These are phyloP conservation scores for Boletus vinaceobasis DNA, from an alignment of 768 basidiomycete genomes.

Conservation along the genomic window DNA sequence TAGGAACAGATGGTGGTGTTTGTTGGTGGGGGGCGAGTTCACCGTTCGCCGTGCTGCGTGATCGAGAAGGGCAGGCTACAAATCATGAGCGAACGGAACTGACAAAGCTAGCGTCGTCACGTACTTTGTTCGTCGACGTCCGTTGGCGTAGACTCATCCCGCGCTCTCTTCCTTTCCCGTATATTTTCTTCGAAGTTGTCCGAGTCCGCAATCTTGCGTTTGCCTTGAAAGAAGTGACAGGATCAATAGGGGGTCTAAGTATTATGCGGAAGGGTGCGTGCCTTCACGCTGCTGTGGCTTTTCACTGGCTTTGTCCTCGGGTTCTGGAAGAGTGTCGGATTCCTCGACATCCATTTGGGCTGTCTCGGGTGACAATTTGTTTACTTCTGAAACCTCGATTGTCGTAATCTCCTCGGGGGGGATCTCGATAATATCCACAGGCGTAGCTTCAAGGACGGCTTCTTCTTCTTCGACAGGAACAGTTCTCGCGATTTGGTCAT, in stretches of 20 bases:
- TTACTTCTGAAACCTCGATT: slow-evolving; percentile 5
- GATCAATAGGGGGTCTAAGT: neutral
- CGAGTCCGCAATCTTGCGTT: slow-evolving; percentile 26
- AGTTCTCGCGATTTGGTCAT: neutral
- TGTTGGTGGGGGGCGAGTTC: slow-evolving; percentile 16
- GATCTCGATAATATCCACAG: slow-evolving; percentile 4
- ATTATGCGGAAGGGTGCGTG: neutral
- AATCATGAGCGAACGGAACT: slow-evolving; percentile 1
- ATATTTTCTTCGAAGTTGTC: slow-evolving; percentile 21
- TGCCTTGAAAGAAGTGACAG: slow-evolving; percentile 10
- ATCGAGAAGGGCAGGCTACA: slow-evolving; percentile 16
- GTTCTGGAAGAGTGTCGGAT: slow-evolving; percentile 5
- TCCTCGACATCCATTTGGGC: slow-evolving; percentile 17
- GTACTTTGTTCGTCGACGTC: slow-evolving; percentile 46
- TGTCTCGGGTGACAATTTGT: neutral
- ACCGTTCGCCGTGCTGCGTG: slow-evolving; percentile 12
- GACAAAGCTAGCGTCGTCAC: neutral
- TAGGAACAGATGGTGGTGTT: slow-evolving; percentile 32
- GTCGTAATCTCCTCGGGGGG: slow-evolving; percentile 7
- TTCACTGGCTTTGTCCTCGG: slow-evolving; percentile 3
- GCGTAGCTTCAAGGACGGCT: neutral
- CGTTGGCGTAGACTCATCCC: slow-evolving; percentile 20
- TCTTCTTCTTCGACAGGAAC: slow-evolving; percentile 13
- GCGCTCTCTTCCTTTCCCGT: slow-evolving; percentile 29
- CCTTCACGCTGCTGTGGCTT: slow-evolving; percentile 24